Conservation (phyloP, 768 basidiomycete genomes). For the Tricholomella constricta region DNA sequence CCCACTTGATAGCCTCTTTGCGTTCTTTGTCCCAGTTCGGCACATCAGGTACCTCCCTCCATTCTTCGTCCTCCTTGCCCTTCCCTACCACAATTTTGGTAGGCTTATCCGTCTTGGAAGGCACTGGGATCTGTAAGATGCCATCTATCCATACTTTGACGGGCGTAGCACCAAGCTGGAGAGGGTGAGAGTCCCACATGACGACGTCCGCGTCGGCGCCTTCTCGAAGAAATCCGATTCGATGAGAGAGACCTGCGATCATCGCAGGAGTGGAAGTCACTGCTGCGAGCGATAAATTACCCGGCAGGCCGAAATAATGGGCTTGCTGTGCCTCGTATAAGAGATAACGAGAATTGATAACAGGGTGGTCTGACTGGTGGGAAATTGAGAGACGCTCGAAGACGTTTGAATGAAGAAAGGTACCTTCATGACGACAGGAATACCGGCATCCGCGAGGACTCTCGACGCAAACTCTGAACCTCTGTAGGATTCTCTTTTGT, state of each 20-base stretch:
- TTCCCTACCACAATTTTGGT: constrained; percentile 45
- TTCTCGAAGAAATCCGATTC: constrained; percentile 62
- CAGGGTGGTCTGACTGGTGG: constrained; percentile 56
- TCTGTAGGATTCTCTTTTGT: constrained; percentile 59
- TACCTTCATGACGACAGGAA: constrained; percentile 81
- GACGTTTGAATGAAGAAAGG: background rate
- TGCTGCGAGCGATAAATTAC: constrained; percentile 58
- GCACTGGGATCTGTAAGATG: constrained; percentile 64
- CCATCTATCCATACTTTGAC: constrained; percentile 84
- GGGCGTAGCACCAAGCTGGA: constrained; percentile 75
- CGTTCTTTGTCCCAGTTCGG: constrained; percentile 70
- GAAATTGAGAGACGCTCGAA: background rate
- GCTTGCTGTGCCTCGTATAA: constrained; percentile 74
- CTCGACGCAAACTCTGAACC: constrained; percentile 80
- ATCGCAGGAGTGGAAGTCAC: constrained; percentile 69
- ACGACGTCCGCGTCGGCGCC: constrained; percentile 74
- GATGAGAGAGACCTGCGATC: constrained; percentile 72
- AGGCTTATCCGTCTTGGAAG: constrained; percentile 37
- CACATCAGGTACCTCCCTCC: constrained; percentile 49
- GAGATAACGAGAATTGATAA: constrained; percentile 66
- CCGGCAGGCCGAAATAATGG: constrained; percentile 64
- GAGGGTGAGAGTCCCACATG: constrained; percentile 76
- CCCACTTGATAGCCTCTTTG: constrained; percentile 56
- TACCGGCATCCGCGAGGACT: constrained; percentile 69
- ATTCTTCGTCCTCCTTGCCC: constrained; percentile 44